Percentiles rank a stretch among this genome's conserved stretches.
phyloP scores from a whole-genome alignment of 2,329 filamentous ascomycete genomes.

The Dryadomyces quercivorus region DNA sequence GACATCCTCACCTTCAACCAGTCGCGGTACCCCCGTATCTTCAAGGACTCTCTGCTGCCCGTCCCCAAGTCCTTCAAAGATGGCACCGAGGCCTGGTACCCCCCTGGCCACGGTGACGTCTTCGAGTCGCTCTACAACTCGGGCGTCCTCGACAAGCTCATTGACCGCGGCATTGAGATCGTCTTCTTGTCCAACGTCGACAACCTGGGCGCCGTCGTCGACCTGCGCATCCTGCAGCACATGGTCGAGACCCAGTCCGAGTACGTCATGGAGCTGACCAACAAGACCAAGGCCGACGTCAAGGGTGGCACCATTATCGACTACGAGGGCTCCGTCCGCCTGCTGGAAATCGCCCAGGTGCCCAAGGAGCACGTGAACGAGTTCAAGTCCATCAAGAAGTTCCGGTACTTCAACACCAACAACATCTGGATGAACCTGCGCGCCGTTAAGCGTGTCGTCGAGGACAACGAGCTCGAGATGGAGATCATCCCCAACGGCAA shows the following conservation, averaged over 20 bases:
- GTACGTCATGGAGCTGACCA: conserved; percentile 99
- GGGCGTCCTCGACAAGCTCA: conserved; percentile 89
- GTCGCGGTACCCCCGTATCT: conserved; percentile 92
- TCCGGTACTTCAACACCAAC: conserved; percentile 99
- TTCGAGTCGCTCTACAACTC: conserved; percentile 99
- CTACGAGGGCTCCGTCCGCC: conserved; percentile 91
- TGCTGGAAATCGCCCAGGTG: conserved; percentile 97
- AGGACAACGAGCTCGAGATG: conserved; percentile 97
- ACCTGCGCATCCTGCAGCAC: conserved; percentile 96
- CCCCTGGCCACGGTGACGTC: conserved; percentile 96
- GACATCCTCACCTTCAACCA: conserved; percentile 99
- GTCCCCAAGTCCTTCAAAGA: conserved; percentile 85
- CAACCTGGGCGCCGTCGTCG: conserved; percentile 95
- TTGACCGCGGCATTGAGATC: conserved; percentile 90
- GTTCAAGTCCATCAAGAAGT: conserved; percentile 99
- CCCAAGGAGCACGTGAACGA: conserved; percentile 99
- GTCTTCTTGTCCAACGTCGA: conserved; percentile 99
- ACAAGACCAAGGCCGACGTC: conserved; percentile 99
- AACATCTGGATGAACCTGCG: conserved; percentile 99
- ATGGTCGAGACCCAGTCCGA: conserved; percentile 96
- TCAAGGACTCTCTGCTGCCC: conserved; percentile 95
- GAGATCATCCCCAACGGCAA: conserved; percentile 99
- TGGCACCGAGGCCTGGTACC: conserved; percentile 93
- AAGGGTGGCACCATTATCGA: conserved; percentile 99
- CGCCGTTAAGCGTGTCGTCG: conserved; percentile 96